Base-by-base conservation (phyloP, 164 flowering plant species). In the Chimonanthus salicifolius region DNA sequence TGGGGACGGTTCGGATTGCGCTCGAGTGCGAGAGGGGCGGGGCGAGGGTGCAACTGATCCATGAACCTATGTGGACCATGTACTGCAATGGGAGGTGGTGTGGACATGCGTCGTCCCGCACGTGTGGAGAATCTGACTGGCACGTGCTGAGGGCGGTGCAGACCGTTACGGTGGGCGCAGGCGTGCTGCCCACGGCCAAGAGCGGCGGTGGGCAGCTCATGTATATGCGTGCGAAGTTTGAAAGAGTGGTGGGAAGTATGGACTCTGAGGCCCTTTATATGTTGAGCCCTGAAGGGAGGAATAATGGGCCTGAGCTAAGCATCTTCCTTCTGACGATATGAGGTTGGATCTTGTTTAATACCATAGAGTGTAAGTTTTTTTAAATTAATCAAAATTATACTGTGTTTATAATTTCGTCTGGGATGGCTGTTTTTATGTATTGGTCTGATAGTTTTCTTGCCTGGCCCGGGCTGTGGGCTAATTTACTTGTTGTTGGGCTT, bases 1-100 rank as follows among this genome's bases (percentile, higher is more conserved):
- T 94, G 1, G 97, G 92, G 64, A 77, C 88, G 6, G 92, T 91
- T 45, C 67, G 96, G 62, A 89, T 92, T 58, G 97, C 94, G 0
- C 76, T 92, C 20, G 96, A 92, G 77, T 90, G 90, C 82, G 87
- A 87, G 75, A 88, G 78, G 66, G 72, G 33, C 7, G 62, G 58
- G 44, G 64, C 72, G 33, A 2, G 51, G 51, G 70, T 54, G 47
- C 69, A 73, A 49, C 33, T 77, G 15, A 70, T 77, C 13, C 70
- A 73, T 46, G 78, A 78, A 4, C 78, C 78, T 4, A 11, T 62
- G 48, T 78, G 78, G 80, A 72, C 80, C 66, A 78, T 75, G 77
- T 74, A 78, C 46, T 78, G 77, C 15, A 78, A 75, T 20, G 80
- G 75, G 15, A 67, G 70, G 77, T 72, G 68, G 67, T 71, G 64